phyloP scores from a whole-genome alignment of 129 eudicot genomes.

The Heracleum sosnowskyi region DNA sequence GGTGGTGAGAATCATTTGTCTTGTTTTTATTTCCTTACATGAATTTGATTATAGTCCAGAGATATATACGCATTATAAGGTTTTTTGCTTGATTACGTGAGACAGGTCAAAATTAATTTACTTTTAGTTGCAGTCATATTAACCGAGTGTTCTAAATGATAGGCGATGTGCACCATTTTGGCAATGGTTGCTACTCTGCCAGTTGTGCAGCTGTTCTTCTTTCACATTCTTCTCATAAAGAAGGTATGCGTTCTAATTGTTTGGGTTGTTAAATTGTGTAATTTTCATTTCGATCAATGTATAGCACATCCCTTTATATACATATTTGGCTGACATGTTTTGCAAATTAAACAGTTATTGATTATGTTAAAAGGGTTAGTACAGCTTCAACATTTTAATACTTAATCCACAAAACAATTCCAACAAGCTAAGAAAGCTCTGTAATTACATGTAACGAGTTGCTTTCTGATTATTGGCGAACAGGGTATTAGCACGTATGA shows the following conservation, averaged over 20 bases:
- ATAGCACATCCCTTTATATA: not conserved
- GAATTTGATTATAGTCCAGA: not conserved
- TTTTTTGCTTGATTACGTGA: not conserved
- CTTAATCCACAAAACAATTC: not conserved
- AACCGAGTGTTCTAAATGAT: conserved; percentile 14
- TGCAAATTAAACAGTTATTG: not conserved
- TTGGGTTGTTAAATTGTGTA: not conserved
- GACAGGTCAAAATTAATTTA: not conserved
- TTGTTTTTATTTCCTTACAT: not conserved
- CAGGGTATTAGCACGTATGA: conserved; percentile 98
- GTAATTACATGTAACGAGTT: not conserved
- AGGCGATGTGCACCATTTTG: conserved; percentile 92
- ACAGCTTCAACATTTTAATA: not conserved
- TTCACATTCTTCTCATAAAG: conserved; percentile 95
- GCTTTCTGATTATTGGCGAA: conserved; percentile 8
- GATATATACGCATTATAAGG: not conserved
- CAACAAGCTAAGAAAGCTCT: too few relatives aligned
- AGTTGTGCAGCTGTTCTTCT: conserved; percentile 93
- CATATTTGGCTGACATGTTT: not conserved
- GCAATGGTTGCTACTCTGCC: conserved; percentile 98
- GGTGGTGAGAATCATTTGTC: conserved; percentile 54
- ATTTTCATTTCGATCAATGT: too few relatives aligned
- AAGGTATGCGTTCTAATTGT: conserved; percentile 36
- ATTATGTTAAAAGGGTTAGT: not conserved
- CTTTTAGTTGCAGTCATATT: not conserved